These are phyloP conservation scores for Halenospora varia DNA, from an alignment of 495 filamentous ascomycete species.

Conservation along the genomic window DNA sequence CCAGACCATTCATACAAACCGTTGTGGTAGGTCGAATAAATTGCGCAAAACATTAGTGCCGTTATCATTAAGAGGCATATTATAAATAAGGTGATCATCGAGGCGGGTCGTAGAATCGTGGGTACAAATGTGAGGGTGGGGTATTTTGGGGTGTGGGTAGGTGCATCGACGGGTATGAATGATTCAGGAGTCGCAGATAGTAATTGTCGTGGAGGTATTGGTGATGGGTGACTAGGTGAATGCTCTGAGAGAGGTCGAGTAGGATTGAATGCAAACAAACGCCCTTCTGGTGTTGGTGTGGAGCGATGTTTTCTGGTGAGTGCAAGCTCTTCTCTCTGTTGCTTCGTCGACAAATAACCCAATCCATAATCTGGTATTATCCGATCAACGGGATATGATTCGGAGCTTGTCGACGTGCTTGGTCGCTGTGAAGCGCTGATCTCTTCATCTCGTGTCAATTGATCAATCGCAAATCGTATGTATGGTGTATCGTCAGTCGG, in stretches of 20 bases:
- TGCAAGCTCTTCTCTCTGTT: slow-evolving; percentile 20
- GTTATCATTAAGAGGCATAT: slow-evolving; percentile 68
- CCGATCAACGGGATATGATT: slow-evolving; percentile 45
- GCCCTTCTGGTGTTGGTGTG: slow-evolving; percentile 11
- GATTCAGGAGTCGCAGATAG: slow-evolving; percentile 12
- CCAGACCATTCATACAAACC: slow-evolving; percentile 64
- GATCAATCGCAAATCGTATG: slow-evolving; percentile 69
- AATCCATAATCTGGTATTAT: slow-evolving; percentile 47
- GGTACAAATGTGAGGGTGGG: slow-evolving; percentile 39
- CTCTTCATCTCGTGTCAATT: slow-evolving; percentile 64
- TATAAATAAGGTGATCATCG: slow-evolving; percentile 52
- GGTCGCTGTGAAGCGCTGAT: slow-evolving; percentile 26
- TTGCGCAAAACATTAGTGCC: slow-evolving; percentile 66
- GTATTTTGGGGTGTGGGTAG: slow-evolving; percentile 12
- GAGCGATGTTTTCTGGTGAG: slow-evolving; percentile 24
- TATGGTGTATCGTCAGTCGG: slow-evolving; percentile 67
- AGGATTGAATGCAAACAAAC: slow-evolving; percentile 22
- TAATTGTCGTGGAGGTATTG: background rate
- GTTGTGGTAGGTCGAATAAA: slow-evolving; percentile 59
- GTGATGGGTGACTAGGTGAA: slow-evolving; percentile 3
- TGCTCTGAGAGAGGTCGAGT: slow-evolving; percentile 16
- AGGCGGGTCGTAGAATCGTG: slow-evolving; percentile 56
- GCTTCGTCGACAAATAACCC: slow-evolving; percentile 30
- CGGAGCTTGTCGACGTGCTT: slow-evolving; percentile 33
- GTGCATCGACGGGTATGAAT: slow-evolving; percentile 22